Evolutionary conservation across 306 rosid genomes (phyloP), one percentile per base, ranked within the genome.

Genomic region (Alnus glutinosa): DNA sequence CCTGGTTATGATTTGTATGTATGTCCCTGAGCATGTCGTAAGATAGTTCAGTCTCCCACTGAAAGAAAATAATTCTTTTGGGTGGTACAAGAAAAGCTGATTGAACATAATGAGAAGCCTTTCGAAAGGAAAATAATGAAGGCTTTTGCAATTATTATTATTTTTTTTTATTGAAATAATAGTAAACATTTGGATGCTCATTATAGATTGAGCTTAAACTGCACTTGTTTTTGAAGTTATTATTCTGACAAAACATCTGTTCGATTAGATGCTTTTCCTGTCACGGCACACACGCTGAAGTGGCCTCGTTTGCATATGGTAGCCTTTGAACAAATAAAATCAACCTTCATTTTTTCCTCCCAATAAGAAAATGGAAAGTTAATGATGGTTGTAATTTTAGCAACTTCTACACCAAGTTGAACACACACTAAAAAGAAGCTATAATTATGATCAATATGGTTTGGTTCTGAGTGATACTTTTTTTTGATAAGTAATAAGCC

Each of bases 21-120:
- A 70, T 39, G 49, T 62, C 34, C 7, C 44, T 84, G 81, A 77
- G 64, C 34, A 70, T 81, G 62, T 63, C 48, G 9, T n/a, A 1
- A 42, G 42, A 28, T 44, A 61, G 61, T 75, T 28, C 44, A 10
- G 61, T 78, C 50, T 71, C 75, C 73, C 62, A 66, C 1, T 47
- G 32, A 4, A 5, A 9, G 50, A 76, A 50, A 18, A 77, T 8
- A 9, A 10, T 1, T 5, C 0, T 15, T 5, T 9, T 59, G 14
- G 12, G 61, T 64, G 70, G 9, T 64, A 6, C 47, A 64, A 5
- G 6, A 34, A 63, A 63, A 63, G 46, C 44, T 6, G 18, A 36
- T 15, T 64, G 47, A 64, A 64, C 70, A 64, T 64, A 36, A 15
- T 16, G 11, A 9, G 47, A 64, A 64, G 23, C 19, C 14, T 36